Evolutionary conservation across 257 asterid species (phyloP).

Genomic region (Datura wrightii): DNA sequence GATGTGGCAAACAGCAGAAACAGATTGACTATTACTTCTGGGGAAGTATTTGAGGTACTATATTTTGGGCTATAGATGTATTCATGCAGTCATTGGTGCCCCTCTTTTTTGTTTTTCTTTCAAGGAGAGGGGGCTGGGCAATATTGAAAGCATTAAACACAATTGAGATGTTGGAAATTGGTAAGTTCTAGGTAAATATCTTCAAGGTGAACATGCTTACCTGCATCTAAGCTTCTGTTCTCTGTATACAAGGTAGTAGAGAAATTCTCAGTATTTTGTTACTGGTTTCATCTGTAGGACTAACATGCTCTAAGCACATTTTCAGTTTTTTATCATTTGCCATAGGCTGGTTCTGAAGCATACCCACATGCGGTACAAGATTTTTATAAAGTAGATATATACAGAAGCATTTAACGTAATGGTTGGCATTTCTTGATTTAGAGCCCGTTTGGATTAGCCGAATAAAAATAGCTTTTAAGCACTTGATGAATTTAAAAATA

Average conservation of each 20-base stretch:
- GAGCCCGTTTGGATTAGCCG: too few species aligned
- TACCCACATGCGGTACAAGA: not conserved
- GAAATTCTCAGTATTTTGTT: not conserved
- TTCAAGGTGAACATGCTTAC: not conserved
- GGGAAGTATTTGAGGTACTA: slow-evolving; percentile 20
- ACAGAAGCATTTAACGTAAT: not conserved
- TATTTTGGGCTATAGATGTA: slow-evolving; percentile 5
- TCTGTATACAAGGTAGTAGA: not conserved
- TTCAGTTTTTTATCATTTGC: not conserved
- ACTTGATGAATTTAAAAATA: too few species aligned
- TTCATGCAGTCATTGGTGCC: slow-evolving; percentile 3
- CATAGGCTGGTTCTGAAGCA: slow-evolving; percentile 14
- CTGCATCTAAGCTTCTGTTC: not conserved
- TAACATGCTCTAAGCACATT: not conserved
- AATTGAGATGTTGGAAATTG: slow-evolving; percentile 8
- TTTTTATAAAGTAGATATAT: not conserved
- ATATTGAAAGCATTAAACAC: not conserved
- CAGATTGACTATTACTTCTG: slow-evolving; percentile 18
- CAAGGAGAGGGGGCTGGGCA: not conserved
- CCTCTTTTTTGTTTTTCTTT: not conserved
- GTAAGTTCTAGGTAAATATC: not conserved
- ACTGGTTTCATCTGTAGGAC: slow-evolving; percentile 11
- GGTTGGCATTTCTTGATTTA: slow-evolving; percentile 19
- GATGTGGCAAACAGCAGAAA: slow-evolving; percentile 21
- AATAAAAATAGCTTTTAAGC: too few species aligned